Conservation (phyloP, 140 eudicot species). For the Oenanthe javanica region DNA sequence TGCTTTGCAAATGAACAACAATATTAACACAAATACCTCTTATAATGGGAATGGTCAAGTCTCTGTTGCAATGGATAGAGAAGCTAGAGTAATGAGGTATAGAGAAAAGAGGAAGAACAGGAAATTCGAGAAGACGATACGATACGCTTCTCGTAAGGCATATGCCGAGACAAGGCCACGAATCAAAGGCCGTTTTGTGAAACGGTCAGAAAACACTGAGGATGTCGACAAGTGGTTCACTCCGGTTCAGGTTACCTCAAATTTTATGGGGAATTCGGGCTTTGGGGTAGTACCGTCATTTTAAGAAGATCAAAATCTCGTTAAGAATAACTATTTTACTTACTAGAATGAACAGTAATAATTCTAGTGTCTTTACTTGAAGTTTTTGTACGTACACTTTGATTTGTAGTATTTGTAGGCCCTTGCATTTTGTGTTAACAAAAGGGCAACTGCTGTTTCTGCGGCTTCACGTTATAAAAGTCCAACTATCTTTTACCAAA, state of each 20-base stretch:
- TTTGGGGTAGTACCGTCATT: constrained; percentile 45
- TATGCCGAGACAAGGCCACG: constrained; percentile 80
- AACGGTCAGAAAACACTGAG: constrained; percentile 27
- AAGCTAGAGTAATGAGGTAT: constrained; percentile 82
- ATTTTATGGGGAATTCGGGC: constrained; percentile 8
- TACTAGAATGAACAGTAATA: neutral
- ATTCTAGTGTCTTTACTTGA: neutral
- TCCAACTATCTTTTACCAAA: neutral
- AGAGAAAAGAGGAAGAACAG: constrained; percentile 82
- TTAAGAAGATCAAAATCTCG: neutral
- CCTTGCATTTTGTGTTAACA: neutral
- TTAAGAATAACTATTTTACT: neutral
- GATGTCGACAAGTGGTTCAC: constrained; percentile 27
- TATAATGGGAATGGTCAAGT: constrained; percentile 2
- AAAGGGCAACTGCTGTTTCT: neutral
- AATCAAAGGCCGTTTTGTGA: constrained; percentile 74
- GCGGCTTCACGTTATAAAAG: neutral
- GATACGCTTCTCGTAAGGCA: constrained; percentile 85
- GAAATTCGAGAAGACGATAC: constrained; percentile 64
- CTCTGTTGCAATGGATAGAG: constrained; percentile 37
- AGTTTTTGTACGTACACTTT: neutral
- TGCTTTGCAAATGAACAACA: constrained; percentile 19
- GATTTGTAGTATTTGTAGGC: neutral
- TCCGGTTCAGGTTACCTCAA: neutral
- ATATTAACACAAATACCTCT: constrained; percentile 12